phyloP scores from a whole-genome alignment of 2,329 filamentous ascomycete species.

The Aspergillus neoniger region DNA sequence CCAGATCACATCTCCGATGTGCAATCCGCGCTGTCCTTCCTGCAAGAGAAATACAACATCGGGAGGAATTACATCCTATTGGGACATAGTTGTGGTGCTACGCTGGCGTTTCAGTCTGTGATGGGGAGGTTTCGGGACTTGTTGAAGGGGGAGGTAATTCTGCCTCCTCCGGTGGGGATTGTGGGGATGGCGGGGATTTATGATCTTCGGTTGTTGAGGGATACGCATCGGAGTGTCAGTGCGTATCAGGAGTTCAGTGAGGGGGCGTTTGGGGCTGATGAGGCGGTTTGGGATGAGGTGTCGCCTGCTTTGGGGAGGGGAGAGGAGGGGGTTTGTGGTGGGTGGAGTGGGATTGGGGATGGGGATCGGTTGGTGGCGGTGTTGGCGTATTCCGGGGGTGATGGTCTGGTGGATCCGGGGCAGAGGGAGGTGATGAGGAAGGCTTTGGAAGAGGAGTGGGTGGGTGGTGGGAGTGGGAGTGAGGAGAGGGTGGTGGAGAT shows the following conservation, averaged over 20 bases:
- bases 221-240: conserved; percentile 32
- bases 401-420: conserved; percentile 42
- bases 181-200: conserved; percentile 50
- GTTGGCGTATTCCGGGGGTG: conserved; percentile 44
- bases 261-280: conserved; percentile 45
- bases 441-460: conserved; percentile 51
- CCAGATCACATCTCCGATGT: conserved; percentile 51
- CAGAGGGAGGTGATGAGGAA: conserved; percentile 51
- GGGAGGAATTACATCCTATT: conserved; percentile 45
- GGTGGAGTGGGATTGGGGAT: conserved; percentile 27
- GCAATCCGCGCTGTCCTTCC: conserved; percentile 39
- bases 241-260: conserved; percentile 45
- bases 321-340: conserved; percentile 28
- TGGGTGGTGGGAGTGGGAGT: conserved; percentile 23
- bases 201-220: conserved; percentile 41
- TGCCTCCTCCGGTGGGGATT: conserved; percentile 26
- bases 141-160: neutral
- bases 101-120: conserved; percentile 47
- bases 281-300: conserved; percentile 40
- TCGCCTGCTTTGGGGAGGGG: conserved; percentile 41
- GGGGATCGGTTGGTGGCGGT: conserved; percentile 32
- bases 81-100: conserved; percentile 52
- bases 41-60: conserved; percentile 45
- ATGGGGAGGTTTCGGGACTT: conserved; percentile 34
- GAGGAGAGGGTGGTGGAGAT: conserved; percentile 41